phyloP scores from a whole-genome alignment of 2,329 filamentous ascomycete species.

The Xylaria sp. region DNA sequence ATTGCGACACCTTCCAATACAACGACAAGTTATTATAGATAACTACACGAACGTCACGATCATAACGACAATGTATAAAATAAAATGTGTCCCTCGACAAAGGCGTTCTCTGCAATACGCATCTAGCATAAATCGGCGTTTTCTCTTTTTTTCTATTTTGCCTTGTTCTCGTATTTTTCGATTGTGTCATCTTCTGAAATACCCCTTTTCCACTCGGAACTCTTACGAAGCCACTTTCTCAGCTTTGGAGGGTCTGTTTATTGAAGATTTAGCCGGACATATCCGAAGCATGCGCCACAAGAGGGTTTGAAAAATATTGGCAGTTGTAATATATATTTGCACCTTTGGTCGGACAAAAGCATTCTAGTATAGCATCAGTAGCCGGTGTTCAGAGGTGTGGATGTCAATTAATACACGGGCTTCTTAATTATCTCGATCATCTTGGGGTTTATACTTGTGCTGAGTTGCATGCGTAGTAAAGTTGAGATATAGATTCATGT shows the following conservation, averaged over 20 bases:
- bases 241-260: neutral
- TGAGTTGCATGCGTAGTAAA: neutral
- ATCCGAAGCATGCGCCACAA: constrained; percentile 1
- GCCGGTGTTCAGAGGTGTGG: neutral
- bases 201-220: constrained; percentile 12
- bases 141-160: constrained; percentile 20
- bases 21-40: constrained; percentile 50
- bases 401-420: constrained; percentile 7
- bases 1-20: constrained; percentile 47
- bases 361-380: constrained; percentile 14
- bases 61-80: constrained; percentile 43
- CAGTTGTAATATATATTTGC: neutral
- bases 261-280: neutral
- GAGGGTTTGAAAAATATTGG: neutral
- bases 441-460: neutral
- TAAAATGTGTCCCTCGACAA: constrained; percentile 35
- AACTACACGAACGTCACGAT: constrained; percentile 35
- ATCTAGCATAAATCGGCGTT: constrained; percentile 38
- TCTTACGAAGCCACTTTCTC: constrained; percentile 13
- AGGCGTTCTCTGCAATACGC: constrained; percentile 31
- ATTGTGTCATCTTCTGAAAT: constrained; percentile 24
- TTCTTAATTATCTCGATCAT: neutral
- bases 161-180: constrained; percentile 4
- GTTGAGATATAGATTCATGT: neutral
- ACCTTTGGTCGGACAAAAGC: constrained; percentile 19